Conservation (phyloP, 2,329 filamentous ascomycete genomes). For the Penicillium sclerotiorum region DNA sequence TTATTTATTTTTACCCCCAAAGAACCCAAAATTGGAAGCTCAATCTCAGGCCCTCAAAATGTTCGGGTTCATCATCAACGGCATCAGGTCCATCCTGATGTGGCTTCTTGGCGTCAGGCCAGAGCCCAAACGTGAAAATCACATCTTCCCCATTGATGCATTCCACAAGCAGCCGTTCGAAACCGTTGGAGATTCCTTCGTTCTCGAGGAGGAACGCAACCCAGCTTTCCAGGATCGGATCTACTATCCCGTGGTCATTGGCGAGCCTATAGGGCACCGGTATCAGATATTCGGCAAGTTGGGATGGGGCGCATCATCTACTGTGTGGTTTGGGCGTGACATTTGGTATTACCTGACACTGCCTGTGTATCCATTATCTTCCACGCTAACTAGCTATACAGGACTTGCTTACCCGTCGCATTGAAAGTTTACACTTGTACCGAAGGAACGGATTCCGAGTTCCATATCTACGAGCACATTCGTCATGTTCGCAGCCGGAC, state of each 20-base stretch:
- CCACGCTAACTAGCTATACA: too few species aligned
- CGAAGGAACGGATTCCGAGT: not conserved
- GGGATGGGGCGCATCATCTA: not conserved
- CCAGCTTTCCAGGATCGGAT: not conserved
- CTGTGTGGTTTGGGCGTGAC: not conserved
- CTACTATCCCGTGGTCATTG: constrained; percentile 1
- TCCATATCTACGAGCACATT: not conserved
- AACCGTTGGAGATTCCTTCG: not conserved
- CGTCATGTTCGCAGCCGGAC: not conserved
- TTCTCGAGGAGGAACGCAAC: constrained; percentile 26
- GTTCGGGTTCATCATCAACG: too few species aligned
- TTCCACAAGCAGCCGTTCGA: not conserved
- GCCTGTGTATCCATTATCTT: not conserved
- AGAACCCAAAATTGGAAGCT: too few species aligned
- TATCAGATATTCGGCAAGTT: constrained; percentile 2
- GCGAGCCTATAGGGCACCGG: not conserved
- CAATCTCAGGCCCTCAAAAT: too few species aligned
- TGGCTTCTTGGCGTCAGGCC: not conserved
- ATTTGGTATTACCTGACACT: not conserved
- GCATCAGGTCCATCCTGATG: not conserved
- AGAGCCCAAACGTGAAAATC: not conserved
- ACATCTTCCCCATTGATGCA: not conserved
- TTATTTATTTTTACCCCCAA: too few species aligned
- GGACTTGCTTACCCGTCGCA: not conserved
- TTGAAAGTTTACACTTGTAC: not conserved